Evolutionary conservation across 2,329 filamentous ascomycete genomes (phyloP).

Genomic region (Mycosphaerella arachidis): DNA sequence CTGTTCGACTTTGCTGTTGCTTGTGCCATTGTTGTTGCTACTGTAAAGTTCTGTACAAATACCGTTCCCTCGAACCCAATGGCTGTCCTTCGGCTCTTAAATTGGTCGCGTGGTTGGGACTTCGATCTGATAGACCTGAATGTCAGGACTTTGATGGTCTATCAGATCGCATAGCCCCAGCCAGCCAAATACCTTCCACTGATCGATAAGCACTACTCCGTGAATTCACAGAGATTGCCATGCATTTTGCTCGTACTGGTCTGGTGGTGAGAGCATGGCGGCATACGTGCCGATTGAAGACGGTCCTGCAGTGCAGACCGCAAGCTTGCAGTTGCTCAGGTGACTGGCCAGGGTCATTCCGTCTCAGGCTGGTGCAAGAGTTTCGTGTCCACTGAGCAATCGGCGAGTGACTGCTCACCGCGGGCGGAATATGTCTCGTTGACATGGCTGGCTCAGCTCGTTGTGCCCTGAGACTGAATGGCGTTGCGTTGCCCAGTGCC

Average conservation of each 20-base stretch:
- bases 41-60: neutral
- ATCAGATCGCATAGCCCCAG: neutral
- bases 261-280: neutral
- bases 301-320: neutral
- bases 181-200: neutral
- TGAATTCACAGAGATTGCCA: neutral
- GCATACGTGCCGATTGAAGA: neutral
- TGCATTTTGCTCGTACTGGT: neutral
- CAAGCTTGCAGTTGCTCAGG: neutral
- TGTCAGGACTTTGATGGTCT: neutral
- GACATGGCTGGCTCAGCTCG: neutral
- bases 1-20: constrained; percentile 13
- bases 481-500: neutral
- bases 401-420: neutral
- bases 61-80: neutral
- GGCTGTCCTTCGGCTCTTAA: neutral
- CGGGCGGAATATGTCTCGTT: neutral
- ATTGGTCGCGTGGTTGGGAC: neutral
- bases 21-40: constrained; percentile 16
- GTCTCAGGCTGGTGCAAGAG: neutral
- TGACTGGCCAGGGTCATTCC: neutral
- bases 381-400: neutral
- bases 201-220: neutral
- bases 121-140: neutral
- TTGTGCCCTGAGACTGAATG: neutral